Evolutionary conservation across 1,284 basidiomycete species (phyloP).

Genomic region (Omphalotus olearius): DNA sequence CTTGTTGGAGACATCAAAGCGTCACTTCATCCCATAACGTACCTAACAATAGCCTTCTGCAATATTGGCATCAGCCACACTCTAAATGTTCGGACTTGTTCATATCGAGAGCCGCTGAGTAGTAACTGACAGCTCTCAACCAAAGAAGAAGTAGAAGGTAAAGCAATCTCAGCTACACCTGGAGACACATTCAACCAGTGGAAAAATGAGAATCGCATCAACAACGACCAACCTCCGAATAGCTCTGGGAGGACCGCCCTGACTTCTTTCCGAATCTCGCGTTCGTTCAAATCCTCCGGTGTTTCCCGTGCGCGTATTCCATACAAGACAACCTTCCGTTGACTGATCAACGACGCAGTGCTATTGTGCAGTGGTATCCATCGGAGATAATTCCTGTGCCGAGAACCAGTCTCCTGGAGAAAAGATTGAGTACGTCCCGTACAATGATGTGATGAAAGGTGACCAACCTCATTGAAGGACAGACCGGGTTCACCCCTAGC

Average conservation of each 20-base stretch:
- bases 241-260: conserved; percentile 60
- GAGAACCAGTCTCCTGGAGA: conserved; percentile 37
- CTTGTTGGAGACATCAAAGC: background rate
- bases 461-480: conserved; percentile 45
- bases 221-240: conserved; percentile 50
- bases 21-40: conserved; percentile 1
- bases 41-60: conserved; percentile 49
- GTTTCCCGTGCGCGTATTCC: conserved; percentile 62
- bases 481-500: conserved; percentile 73
- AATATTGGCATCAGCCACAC: conserved; percentile 70
- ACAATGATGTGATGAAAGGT: background rate
- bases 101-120: conserved; percentile 56
- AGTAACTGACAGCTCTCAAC: conserved; percentile 42
- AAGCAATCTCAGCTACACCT: conserved; percentile 27
- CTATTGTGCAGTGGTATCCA: conserved; percentile 65
- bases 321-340: conserved; percentile 64
- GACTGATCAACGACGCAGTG: conserved; percentile 53
- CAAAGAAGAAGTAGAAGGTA: conserved; percentile 36
- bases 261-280: conserved; percentile 64
- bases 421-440: background rate
- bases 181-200: background rate
- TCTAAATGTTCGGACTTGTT: conserved; percentile 62
- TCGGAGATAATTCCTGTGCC: conserved; percentile 63
- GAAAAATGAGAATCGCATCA: background rate
- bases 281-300: conserved; percentile 63